phyloP scores from a whole-genome alignment of 169 alveolate genomes.

The Perkinsus chesapeaki region DNA sequence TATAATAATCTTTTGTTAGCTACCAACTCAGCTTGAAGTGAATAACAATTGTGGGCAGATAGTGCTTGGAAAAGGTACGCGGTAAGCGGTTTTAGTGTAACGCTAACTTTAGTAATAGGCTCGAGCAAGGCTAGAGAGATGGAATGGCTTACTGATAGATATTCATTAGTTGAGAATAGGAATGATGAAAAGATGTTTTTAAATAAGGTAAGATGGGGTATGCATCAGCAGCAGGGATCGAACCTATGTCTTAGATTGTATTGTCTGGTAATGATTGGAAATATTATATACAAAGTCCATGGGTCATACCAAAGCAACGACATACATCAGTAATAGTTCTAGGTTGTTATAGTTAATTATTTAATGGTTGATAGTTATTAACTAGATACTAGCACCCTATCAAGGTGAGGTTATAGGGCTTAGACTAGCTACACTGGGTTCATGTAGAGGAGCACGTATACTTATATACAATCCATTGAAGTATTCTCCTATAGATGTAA shows the following conservation, averaged over 20 bases:
- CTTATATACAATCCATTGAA: background rate
- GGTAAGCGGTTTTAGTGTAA: too few relatives aligned
- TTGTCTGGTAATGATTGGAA: background rate
- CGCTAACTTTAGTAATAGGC: too few relatives aligned
- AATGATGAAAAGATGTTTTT: too few relatives aligned
- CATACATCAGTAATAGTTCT: background rate
- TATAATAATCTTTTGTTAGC: too few relatives aligned
- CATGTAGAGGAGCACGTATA: background rate
- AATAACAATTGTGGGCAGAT: too few relatives aligned
- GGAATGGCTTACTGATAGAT: too few relatives aligned
- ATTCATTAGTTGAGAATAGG: too few relatives aligned
- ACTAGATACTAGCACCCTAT: background rate
- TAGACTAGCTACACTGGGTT: background rate
- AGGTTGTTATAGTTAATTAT: background rate
- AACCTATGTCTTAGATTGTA: background rate
- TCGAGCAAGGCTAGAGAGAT: too few relatives aligned
- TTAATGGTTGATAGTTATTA: too few relatives aligned
- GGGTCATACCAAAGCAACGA: background rate
- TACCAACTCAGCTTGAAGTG: too few relatives aligned
- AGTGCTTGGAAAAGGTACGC: too few relatives aligned
- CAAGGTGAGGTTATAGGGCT: background rate
- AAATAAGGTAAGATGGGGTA: background rate
- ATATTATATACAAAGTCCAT: background rate
- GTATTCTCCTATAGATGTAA: background rate
- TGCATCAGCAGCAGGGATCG: background rate